Percentiles rank a stretch among this genome's conserved stretches.
phyloP scores from a whole-genome alignment of 768 basidiomycete genomes.

The Amanita rimosa region DNA sequence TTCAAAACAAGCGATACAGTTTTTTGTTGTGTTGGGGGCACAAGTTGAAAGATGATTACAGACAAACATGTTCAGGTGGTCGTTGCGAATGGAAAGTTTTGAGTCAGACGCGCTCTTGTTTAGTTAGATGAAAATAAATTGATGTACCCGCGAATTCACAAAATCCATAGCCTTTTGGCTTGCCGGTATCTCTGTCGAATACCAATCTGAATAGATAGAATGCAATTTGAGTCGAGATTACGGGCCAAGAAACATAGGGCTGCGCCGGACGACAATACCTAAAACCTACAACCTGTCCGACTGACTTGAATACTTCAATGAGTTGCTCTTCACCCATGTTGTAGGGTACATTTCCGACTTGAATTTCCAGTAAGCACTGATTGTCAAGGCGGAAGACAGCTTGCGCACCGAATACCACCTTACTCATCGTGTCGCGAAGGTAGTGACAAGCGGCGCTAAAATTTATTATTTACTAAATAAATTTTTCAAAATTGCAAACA shows the following conservation, averaged over 20 bases:
- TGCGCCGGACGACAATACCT: constrained; percentile 33
- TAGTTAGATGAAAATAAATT: constrained; percentile 18
- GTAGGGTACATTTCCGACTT: constrained; percentile 86
- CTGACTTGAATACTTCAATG: constrained; percentile 81
- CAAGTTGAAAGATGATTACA: constrained; percentile 2
- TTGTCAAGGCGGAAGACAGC: not conserved
- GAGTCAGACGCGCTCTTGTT: constrained; percentile 26
- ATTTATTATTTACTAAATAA: too few species aligned
- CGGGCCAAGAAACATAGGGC: not conserved
- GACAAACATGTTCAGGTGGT: not conserved
- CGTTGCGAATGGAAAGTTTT: constrained; percentile 11
- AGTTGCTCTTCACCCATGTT: constrained; percentile 86
- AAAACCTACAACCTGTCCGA: constrained; percentile 84
- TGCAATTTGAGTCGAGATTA: constrained; percentile 5
- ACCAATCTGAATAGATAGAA: constrained; percentile 45
- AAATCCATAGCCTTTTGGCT: constrained; percentile 89
- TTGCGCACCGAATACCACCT: constrained; percentile 61
- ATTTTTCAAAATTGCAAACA: too few species aligned
- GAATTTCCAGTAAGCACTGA: not conserved
- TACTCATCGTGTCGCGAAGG: constrained; percentile 33
- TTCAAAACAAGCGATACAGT: not conserved
- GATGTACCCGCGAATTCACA: constrained; percentile 85
- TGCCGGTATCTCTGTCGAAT: constrained; percentile 88
- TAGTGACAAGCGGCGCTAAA: not conserved
- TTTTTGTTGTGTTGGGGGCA: constrained; percentile 1